Evolutionary conservation across 306 rosid species (phyloP).

Genomic region (Prunus padus): DNA sequence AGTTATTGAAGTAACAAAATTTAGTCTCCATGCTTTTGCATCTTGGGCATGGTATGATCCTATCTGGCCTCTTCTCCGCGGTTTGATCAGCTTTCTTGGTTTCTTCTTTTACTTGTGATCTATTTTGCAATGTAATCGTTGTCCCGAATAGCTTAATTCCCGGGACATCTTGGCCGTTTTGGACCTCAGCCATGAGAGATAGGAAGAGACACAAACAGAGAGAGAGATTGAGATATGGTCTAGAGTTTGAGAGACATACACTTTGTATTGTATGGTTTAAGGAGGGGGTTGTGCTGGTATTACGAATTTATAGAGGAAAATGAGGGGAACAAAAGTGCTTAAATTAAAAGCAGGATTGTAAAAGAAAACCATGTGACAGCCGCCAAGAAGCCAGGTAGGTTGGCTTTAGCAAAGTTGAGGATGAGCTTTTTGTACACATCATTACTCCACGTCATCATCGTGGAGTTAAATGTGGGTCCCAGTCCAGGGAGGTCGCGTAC

Average conservation of each 20-base stretch:
- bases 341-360: background rate
- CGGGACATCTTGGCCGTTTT: slow-evolving; percentile 32
- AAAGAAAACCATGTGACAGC: slow-evolving; percentile 35
- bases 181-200: slow-evolving; percentile 44
- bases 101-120: slow-evolving; percentile 33
- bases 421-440: slow-evolving; percentile 65
- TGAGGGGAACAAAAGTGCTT: slow-evolving; percentile 34
- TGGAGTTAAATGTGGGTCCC: slow-evolving; percentile 49
- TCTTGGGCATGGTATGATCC: slow-evolving; percentile 80
- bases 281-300: slow-evolving; percentile 4
- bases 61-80: slow-evolving; percentile 54
- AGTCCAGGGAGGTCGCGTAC: slow-evolving; percentile 44
- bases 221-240: background rate
- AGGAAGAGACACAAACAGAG: background rate
- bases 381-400: slow-evolving; percentile 31
- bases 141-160: slow-evolving; percentile 91
- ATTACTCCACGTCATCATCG: slow-evolving; percentile 50
- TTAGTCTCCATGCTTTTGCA: slow-evolving; percentile 97
- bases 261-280: background rate
- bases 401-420: slow-evolving; percentile 37
- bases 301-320: background rate
- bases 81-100: slow-evolving; percentile 33
- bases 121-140: slow-evolving; percentile 48
- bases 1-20: slow-evolving; percentile 90
- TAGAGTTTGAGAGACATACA: background rate